Base-by-base conservation (phyloP, 495 filamentous ascomycete species). In the Talaromyces adpressus region DNA sequence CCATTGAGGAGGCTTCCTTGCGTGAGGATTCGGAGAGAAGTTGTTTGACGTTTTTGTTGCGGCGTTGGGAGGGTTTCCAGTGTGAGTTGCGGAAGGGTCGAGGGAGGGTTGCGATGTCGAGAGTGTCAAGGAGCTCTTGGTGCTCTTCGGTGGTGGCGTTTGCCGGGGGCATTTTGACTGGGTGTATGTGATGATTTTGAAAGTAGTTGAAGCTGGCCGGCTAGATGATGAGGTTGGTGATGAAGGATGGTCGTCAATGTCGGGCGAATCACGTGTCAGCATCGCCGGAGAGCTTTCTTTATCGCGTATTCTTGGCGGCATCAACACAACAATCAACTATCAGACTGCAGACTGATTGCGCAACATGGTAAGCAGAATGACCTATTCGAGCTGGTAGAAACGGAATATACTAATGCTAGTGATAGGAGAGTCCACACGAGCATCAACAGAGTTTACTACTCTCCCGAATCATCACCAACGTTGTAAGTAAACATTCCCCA, bases 21-120 rank as follows among this genome's bases (percentile, higher is more conserved):
- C 91, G 86, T 23, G 89, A 82, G 29, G 87, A 91, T 67, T 98
- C 94, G n/a, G 91, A 87, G 64, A 98, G 82, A 63, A 98, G 92
- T 71, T 96, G 91, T 75, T 98, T 98, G 75, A 98, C 87, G 70
- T 95, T 97, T 79, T 97, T 97, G 81, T 97, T 98, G 73, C 94
- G 91, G 14, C 94, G 91, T 73, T 92, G 89, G 62, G 93, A 89
- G 18, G 95, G 90, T 65, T 88, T 91, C 93, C 93, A 98, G 70
- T 86, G 74, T 0, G 88, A 79, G 70, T 91, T 96, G 66, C 94
- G 92, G 81, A 95, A 98, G 62, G 85, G 89, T 72, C 92, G 91
- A 25, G 83, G 87, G 69, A 91, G 82, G 18, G 84, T 80, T 64
- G 92, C 87, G 67, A 97, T 89, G 75, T 98, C 94, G 63, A 98